Conservation (phyloP, 441 rosid genomes). For the Corymbia citriodora region DNA sequence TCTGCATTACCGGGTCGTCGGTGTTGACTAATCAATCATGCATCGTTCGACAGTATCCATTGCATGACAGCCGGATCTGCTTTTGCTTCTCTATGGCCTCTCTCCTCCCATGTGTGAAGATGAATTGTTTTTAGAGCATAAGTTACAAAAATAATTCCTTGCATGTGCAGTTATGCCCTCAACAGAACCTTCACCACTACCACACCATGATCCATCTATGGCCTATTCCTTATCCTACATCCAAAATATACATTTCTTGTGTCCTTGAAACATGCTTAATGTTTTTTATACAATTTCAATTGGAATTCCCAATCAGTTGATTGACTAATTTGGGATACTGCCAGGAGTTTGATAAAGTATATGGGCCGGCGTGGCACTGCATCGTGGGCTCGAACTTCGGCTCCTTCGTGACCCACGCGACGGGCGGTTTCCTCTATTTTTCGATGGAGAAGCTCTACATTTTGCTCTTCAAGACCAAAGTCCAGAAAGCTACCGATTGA, state of each 20-base stretch:
- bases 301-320: not conserved
- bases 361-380: slow-evolving; percentile 82
- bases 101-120: not conserved
- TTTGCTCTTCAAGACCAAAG: slow-evolving; percentile 52
- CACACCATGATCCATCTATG: not conserved
- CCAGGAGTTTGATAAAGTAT: slow-evolving; percentile 70
- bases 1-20: not conserved
- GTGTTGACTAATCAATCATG: not conserved
- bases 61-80: not conserved
- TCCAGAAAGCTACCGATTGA: slow-evolving; percentile 18
- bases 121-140: not conserved
- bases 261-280: not conserved
- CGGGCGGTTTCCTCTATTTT: slow-evolving; percentile 62
- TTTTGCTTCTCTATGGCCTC: not conserved
- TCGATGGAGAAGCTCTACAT: slow-evolving; percentile 52
- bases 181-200: not conserved
- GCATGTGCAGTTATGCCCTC: not conserved
- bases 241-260: not conserved
- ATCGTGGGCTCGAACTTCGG: slow-evolving; percentile 69
- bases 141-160: not conserved
- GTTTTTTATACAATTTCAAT: not conserved
- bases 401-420: slow-evolving; percentile 63
- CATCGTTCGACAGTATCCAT: not conserved
- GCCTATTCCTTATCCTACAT: not conserved
- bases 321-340: not conserved